Evolutionary conservation across 257 asterid genomes (phyloP).

Genomic region (Knoxia roxburghii): DNA sequence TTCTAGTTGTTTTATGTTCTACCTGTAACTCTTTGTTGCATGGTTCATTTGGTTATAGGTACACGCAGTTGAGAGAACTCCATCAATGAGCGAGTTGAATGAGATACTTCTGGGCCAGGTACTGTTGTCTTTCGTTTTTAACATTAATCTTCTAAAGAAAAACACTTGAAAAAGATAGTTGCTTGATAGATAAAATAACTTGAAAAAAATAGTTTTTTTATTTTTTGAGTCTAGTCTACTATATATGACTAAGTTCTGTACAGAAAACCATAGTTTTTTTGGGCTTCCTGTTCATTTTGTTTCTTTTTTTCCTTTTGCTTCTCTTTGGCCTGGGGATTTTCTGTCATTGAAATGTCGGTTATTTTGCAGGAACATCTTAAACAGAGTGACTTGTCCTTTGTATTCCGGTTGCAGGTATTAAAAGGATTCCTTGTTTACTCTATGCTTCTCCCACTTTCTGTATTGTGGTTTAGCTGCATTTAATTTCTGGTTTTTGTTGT

Average conservation of each 20-base stretch:
- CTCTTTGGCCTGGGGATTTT: not conserved
- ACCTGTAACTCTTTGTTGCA: not conserved
- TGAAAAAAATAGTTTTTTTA: not conserved
- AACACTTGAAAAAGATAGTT: not conserved
- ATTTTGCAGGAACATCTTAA: constrained; percentile 86
- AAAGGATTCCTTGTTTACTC: not conserved
- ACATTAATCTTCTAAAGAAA: not conserved
- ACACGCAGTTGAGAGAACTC: constrained; percentile 93
- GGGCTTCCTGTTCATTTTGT: too few relatives aligned
- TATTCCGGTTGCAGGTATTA: constrained; percentile 93
- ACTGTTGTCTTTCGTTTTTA: constrained; percentile 18
- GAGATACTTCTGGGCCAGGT: constrained; percentile 98
- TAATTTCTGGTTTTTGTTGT: constrained; percentile 8
- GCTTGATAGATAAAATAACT: not conserved
- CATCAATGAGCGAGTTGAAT: constrained; percentile 97
- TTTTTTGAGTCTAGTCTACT: not conserved
- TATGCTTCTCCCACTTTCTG: constrained; percentile 3
- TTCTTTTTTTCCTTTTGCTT: too few relatives aligned
- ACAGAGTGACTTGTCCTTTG: constrained; percentile 94
- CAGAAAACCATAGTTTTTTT: not conserved
- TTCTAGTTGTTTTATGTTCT: not conserved
- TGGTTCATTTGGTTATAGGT: constrained; percentile 49
- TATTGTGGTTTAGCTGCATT: constrained; percentile 4
- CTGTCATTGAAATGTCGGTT: constrained; percentile 23
- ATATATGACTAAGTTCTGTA: not conserved